phyloP scores from a whole-genome alignment of 1,139 yeast genomes.

The Sugiyamaella pinicola region DNA sequence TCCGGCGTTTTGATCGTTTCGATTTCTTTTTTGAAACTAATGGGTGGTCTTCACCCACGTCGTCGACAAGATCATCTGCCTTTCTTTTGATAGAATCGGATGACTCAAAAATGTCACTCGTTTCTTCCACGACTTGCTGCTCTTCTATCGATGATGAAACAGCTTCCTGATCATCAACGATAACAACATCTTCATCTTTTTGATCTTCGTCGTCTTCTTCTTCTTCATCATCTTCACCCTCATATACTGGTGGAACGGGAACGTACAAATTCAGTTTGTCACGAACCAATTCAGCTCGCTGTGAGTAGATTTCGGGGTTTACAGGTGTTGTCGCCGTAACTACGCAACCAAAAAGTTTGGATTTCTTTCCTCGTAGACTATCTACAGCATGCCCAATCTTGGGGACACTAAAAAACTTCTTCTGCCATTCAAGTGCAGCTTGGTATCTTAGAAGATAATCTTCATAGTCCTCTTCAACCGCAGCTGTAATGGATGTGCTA shows the following conservation, averaged over 20 bases:
- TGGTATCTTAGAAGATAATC: slow-evolving; percentile 26
- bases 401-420: slow-evolving; percentile 22
- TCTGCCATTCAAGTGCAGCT: slow-evolving; percentile 26
- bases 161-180: neutral
- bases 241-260: slow-evolving; percentile 26
- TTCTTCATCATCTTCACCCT: slow-evolving; percentile 17
- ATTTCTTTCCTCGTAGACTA: slow-evolving; percentile 13
- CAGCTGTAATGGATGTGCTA: too few species aligned
- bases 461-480: slow-evolving; percentile 26
- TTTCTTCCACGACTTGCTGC: slow-evolving; percentile 1
- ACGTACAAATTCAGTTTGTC: slow-evolving; percentile 26
- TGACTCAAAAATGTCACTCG: slow-evolving; percentile 10
- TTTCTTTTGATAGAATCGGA: slow-evolving; percentile 15
- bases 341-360: slow-evolving; percentile 12
- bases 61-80: slow-evolving; percentile 13
- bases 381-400: slow-evolving; percentile 17
- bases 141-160: neutral
- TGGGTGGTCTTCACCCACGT: slow-evolving; percentile 19
- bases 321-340: slow-evolving; percentile 8
- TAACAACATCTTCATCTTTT: slow-evolving; percentile 13
- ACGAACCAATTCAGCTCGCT: slow-evolving; percentile 17
- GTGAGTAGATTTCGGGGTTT: slow-evolving; percentile 8
- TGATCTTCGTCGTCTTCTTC: slow-evolving; percentile 20
- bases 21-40: slow-evolving; percentile 6
- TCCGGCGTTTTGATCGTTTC: slow-evolving; percentile 26